These are phyloP conservation scores for Dacryopinax primogenitus DNA, from an alignment of 768 basidiomycete genomes.

Conservation along the genomic window DNA sequence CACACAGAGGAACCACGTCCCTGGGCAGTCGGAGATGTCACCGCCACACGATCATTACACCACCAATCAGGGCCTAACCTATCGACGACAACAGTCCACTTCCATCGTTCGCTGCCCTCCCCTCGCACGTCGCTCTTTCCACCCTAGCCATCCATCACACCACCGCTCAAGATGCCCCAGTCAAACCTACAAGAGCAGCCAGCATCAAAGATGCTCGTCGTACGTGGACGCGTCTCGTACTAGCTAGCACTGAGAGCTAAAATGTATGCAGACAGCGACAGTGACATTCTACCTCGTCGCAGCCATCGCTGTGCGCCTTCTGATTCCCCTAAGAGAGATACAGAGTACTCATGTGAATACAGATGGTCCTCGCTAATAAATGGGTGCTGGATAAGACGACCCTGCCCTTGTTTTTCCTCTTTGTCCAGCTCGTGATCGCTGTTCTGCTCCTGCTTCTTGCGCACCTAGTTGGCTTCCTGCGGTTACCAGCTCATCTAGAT, in stretches of 20 bases:
- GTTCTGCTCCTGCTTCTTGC: slow-evolving; percentile 58
- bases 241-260: background rate
- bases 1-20: too few species aligned
- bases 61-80: background rate
- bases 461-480: slow-evolving; percentile 49
- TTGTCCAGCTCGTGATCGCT: slow-evolving; percentile 67
- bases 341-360: background rate
- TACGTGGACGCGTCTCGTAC: background rate
- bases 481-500: slow-evolving; percentile 54
- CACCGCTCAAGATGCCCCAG: background rate
- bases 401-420: slow-evolving; percentile 76
- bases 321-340: background rate
- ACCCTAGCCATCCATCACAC: background rate
- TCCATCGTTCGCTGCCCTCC: background rate
- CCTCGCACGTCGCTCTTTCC: background rate
- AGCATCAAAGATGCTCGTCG: slow-evolving; percentile 12
- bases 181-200: slow-evolving; percentile 10
- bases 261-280: slow-evolving; percentile 45
- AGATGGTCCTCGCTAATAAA: slow-evolving; percentile 95
- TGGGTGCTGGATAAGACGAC: slow-evolving; percentile 70
- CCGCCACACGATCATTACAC: background rate
- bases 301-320: slow-evolving; percentile 58
- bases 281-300: slow-evolving; percentile 83
- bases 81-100: background rate
- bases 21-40: too few species aligned